Percentiles rank a stretch among this genome's conserved stretches.
Evolutionary conservation across 164 flowering plant species (phyloP).

Genomic region (Aristolochia fimbriata): DNA sequence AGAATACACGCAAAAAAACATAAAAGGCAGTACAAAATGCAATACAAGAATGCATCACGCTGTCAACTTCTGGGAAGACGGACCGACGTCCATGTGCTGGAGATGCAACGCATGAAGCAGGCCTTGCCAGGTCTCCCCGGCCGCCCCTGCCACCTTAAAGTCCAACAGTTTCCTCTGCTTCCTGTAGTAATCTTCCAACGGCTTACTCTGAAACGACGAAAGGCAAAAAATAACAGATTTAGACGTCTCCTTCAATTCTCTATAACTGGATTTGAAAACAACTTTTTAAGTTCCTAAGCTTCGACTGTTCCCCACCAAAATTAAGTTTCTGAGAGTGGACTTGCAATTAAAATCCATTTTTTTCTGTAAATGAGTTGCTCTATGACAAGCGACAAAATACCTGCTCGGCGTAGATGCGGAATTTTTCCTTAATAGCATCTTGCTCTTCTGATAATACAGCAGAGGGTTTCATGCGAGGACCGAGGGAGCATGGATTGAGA

Average conservation of each 20-base stretch:
- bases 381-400: constrained; percentile 13
- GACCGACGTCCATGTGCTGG: constrained; percentile 27
- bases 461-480: constrained; percentile 9
- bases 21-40: too few species aligned
- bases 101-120: constrained; percentile 78
- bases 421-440: constrained; percentile 16
- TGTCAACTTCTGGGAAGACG: constrained; percentile 22
- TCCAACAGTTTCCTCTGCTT: constrained; percentile 77
- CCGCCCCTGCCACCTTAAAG: constrained; percentile 51
- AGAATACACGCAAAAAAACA: too few species aligned
- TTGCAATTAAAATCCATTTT: too few species aligned
- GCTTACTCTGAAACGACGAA: constrained; percentile 37
- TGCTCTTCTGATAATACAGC: background rate
- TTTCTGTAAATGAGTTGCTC: too few species aligned
- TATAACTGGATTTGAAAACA: too few species aligned
- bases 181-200: constrained; percentile 80
- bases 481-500: constrained; percentile 8
- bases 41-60: constrained; percentile 3
- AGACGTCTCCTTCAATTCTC: too few species aligned
- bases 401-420: constrained; percentile 32
- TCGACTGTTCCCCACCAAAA: too few species aligned
- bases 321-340: too few species aligned
- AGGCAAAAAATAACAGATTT: too few species aligned
- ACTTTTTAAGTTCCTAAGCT: too few species aligned
- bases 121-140: constrained; percentile 87